Conservation (phyloP, 192 early-diverging fungal species). For the Coemansia sp. region DNA sequence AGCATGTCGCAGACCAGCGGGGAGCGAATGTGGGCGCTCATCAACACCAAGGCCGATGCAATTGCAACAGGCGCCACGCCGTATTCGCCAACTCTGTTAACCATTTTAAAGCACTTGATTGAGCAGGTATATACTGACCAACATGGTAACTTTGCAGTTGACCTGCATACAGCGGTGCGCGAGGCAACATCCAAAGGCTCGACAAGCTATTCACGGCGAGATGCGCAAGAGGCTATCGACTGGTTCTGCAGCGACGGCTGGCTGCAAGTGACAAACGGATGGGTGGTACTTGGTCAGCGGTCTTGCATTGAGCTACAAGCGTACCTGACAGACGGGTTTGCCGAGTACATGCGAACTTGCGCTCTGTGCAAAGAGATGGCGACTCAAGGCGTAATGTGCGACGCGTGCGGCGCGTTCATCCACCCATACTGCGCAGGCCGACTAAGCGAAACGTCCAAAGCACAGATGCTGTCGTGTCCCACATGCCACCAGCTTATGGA, state of each 20-base stretch:
- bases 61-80: conserved; percentile 24
- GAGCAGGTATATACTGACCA: conserved; percentile 24
- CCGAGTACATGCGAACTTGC: conserved; percentile 29
- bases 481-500: conserved; percentile 19
- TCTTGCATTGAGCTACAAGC: conserved; percentile 38
- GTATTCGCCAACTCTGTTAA: conserved; percentile 19
- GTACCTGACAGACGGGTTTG: conserved; percentile 23
- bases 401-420: conserved; percentile 16
- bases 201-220: conserved; percentile 2
- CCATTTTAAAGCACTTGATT: conserved; percentile 26
- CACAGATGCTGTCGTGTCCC: conserved; percentile 17
- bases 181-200: conserved; percentile 1
- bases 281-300: conserved; percentile 21
- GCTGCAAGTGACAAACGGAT: conserved; percentile 10
- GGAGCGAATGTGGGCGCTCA: conserved; percentile 24
- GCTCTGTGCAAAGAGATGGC: conserved; percentile 41
- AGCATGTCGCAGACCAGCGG: conserved; percentile 31
- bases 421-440: conserved; percentile 40
- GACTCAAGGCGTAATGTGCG: conserved; percentile 26
- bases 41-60: conserved; percentile 36
- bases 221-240: conserved; percentile 21
- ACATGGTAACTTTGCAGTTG: conserved; percentile 31
- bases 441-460: conserved; percentile 5
- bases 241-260: conserved; percentile 24
- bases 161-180: conserved; percentile 26